Conservation (phyloP, 1,139 yeast genomes). For the Saccharomyces hybrid region DNA sequence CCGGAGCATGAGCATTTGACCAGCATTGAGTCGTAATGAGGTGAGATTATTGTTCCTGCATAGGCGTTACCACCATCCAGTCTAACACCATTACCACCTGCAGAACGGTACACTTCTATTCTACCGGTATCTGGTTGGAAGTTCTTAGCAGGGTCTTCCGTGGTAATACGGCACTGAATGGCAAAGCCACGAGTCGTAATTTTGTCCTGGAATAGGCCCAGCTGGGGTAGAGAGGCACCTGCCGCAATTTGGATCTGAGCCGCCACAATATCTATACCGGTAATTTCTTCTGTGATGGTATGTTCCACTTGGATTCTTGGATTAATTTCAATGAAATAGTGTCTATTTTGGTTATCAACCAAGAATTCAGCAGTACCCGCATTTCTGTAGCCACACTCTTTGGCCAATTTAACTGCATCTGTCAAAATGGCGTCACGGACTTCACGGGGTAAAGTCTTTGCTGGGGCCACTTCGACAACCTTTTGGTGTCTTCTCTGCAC, state of each 20-base stretch:
- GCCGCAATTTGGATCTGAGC: slow-evolving; percentile 98
- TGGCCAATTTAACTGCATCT: slow-evolving; percentile 89
- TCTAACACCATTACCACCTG: slow-evolving; percentile 98
- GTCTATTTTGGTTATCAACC: slow-evolving; percentile 88
- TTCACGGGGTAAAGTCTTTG: slow-evolving; percentile 68
- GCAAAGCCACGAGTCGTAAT: slow-evolving; percentile 95
- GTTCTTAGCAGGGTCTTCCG: slow-evolving; percentile 92
- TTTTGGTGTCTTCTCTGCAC: slow-evolving; percentile 98
- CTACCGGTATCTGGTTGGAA: slow-evolving; percentile 98
- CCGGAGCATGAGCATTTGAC: slow-evolving; percentile 95
- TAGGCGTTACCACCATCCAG: slow-evolving; percentile 97
- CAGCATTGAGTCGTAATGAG: slow-evolving; percentile 95
- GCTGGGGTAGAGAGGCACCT: slow-evolving; percentile 85
- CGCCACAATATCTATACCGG: slow-evolving; percentile 94
- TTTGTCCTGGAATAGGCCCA: slow-evolving; percentile 86
- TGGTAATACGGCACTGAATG: slow-evolving; percentile 96
- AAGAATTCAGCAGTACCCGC: slow-evolving; percentile 98
- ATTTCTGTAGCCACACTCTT: slow-evolving; percentile 78
- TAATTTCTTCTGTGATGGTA: slow-evolving; percentile 95
- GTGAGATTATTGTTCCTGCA: slow-evolving; percentile 92
- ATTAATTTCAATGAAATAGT: slow-evolving; percentile 93
- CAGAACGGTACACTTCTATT: slow-evolving; percentile 92
- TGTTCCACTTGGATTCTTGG: slow-evolving; percentile 98
- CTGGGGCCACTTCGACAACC: slow-evolving; percentile 98
- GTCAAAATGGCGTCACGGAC: slow-evolving; percentile 86